Conservation (phyloP, 108 stramenopile species). For the Cyclotella atomus region DNA sequence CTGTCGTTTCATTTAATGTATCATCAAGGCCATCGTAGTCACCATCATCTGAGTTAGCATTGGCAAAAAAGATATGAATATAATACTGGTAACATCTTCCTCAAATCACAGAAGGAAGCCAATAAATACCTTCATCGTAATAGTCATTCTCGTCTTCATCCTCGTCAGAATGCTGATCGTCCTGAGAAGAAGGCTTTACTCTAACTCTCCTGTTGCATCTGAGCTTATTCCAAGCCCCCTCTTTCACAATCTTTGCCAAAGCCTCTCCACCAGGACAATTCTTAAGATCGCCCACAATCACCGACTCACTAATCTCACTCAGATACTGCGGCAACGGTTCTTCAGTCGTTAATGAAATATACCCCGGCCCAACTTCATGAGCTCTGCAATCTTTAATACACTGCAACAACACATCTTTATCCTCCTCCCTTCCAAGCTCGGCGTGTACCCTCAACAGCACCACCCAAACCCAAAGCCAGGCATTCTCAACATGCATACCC, state of each 20-base stretch:
- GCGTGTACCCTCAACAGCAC: conserved; percentile 3
- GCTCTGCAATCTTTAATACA: conserved; percentile 8
- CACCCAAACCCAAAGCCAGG: conserved; percentile 21
- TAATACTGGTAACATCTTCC: background rate
- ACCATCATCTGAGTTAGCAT: conserved; percentile 1
- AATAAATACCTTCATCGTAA: too few relatives aligned
- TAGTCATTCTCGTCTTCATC: background rate
- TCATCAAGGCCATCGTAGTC: background rate
- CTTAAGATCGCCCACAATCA: background rate
- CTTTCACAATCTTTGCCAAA: conserved; percentile 5
- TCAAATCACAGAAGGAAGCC: too few relatives aligned
- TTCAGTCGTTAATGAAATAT: background rate
- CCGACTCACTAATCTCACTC: background rate
- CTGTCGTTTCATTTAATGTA: background rate
- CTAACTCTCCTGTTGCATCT: conserved; percentile 4
- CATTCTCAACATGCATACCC: conserved; percentile 10
- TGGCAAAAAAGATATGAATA: background rate
- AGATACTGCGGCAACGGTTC: conserved; percentile 6
- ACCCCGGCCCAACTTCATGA: background rate
- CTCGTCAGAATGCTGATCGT: background rate
- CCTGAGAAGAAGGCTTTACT: background rate
- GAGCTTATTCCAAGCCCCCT: conserved; percentile 15
- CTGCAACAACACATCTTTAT: conserved; percentile 1
- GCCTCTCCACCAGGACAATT: conserved; percentile 13
- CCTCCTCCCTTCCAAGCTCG: conserved; percentile 1